These are phyloP conservation scores for Suhomyces chickasaworum DNA, from an alignment of 1,139 yeast species.

Conservation along the genomic window DNA sequence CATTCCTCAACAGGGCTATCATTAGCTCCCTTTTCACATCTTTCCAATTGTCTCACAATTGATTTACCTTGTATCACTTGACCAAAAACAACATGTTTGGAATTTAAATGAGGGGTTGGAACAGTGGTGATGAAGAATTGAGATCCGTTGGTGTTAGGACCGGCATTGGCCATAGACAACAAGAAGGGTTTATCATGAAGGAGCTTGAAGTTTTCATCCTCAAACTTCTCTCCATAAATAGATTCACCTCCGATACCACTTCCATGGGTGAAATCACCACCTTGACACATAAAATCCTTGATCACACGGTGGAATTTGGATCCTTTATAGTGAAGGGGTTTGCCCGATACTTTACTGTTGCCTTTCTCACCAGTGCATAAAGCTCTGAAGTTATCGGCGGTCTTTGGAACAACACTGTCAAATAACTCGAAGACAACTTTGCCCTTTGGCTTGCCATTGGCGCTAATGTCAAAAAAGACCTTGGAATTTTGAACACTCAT, in stretches of 20 bases:
- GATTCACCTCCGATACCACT: conserved; percentile 95
- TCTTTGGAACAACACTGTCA: conserved; percentile 83
- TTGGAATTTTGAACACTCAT: conserved; percentile 25
- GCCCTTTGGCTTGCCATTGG: conserved; percentile 67
- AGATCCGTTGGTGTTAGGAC: conserved; percentile 93
- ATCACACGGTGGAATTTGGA: conserved; percentile 91
- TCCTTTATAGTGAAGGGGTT: conserved; percentile 73
- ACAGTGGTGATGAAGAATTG: conserved; percentile 92
- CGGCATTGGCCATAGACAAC: conserved; percentile 95
- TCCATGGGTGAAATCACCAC: conserved; percentile 92
- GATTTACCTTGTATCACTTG: conserved; percentile 82
- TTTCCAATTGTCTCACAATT: conserved; percentile 75
- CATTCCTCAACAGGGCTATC: conserved; percentile 71
- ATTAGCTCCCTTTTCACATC: conserved; percentile 58
- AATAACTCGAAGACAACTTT: conserved; percentile 76
- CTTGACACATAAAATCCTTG: conserved; percentile 89
- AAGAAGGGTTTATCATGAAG: conserved; percentile 84
- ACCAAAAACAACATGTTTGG: conserved; percentile 97
- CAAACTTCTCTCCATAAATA: conserved; percentile 92
- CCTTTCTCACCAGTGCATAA: conserved; percentile 92
- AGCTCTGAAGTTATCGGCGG: conserved; percentile 90
- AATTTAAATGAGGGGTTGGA: conserved; percentile 82
- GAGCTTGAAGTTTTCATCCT: conserved; percentile 81
- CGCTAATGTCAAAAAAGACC: conserved; percentile 75
- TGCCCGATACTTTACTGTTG: conserved; percentile 54